These are phyloP conservation scores for Penicillium thymicola DNA, from an alignment of 2,329 filamentous ascomycete species.

Conservation along the genomic window DNA sequence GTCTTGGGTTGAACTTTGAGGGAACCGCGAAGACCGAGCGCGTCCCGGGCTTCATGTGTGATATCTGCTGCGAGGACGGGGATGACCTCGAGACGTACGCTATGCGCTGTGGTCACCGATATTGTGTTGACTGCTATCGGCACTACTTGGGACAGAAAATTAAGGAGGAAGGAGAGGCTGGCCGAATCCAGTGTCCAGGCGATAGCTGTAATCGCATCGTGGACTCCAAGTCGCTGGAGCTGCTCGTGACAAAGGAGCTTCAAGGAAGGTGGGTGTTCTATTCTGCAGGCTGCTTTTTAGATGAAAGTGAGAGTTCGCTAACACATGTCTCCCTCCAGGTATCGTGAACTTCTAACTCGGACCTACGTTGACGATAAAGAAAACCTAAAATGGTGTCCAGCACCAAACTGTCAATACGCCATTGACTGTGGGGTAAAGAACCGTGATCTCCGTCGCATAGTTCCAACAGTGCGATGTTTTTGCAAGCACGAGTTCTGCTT, in stretches of 20 bases:
- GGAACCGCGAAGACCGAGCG: conserved; percentile 65
- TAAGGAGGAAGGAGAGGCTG: conserved; percentile 89
- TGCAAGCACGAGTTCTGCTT: conserved; percentile 93
- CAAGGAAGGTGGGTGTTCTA: conserved; percentile 49
- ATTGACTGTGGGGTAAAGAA: conserved; percentile 85
- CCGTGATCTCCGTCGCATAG: conserved; percentile 77
- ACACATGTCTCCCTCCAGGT: conserved; percentile 50
- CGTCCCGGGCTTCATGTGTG: conserved; percentile 77
- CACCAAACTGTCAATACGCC: conserved; percentile 93
- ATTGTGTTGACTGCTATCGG: conserved; percentile 86
- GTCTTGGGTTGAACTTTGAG: conserved; percentile 65
- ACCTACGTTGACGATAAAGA: conserved; percentile 98
- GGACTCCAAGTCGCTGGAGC: conserved; percentile 79
- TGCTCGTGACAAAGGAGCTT: conserved; percentile 62
- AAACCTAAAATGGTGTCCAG: conserved; percentile 93
- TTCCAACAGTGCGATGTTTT: conserved; percentile 82
- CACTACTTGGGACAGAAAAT: conserved; percentile 94
- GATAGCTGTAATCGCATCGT: conserved; percentile 86
- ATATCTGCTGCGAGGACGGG: conserved; percentile 93
- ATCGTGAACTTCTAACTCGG: conserved; percentile 80
- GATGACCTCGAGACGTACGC: conserved; percentile 77
- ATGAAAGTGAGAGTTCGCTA: conserved; percentile 1
- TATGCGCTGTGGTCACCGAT: conserved; percentile 91
- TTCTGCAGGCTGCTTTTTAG: neutral
- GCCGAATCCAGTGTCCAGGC: conserved; percentile 87